Percentiles rank a stretch among this genome's conserved stretches.
These are phyloP conservation scores for Phlegmacium glaucopus DNA, from an alignment of 768 basidiomycete species.

Conservation along the genomic window DNA sequence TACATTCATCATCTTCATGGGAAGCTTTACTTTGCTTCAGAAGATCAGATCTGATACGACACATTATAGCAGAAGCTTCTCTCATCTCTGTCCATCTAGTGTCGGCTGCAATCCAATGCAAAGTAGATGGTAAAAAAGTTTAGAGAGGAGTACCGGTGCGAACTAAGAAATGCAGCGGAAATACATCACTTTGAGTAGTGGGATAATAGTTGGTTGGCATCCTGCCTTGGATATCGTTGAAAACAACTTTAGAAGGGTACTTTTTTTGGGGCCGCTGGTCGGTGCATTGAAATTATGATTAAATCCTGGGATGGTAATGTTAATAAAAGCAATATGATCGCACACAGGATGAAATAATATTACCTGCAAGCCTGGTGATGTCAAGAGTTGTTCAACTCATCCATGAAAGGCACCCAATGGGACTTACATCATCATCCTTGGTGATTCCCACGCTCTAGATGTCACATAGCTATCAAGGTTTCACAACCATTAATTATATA, in stretches of 20 bases:
- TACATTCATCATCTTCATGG: conserved; percentile 17
- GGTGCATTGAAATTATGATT: conserved; percentile 27
- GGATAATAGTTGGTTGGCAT: conserved; percentile 27
- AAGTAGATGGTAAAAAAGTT: not conserved
- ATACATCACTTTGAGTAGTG: conserved; percentile 27
- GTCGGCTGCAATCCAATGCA: conserved; percentile 19
- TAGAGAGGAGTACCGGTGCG: not conserved
- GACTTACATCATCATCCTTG: conserved; percentile 20
- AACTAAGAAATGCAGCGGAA: conserved; percentile 34
- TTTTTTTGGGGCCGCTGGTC: conserved; percentile 26
- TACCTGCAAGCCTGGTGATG: conserved; percentile 68
- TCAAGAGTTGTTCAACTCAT: conserved; percentile 68
- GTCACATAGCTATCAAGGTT: conserved; percentile 40
- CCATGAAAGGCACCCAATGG: conserved; percentile 61
- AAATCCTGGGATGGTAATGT: conserved; percentile 17
- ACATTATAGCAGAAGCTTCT: conserved; percentile 34
- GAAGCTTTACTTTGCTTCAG: conserved; percentile 42
- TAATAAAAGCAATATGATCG: not conserved
- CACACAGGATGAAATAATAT: conserved; percentile 20
- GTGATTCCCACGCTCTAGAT: conserved; percentile 36
- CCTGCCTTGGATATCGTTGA: conserved; percentile 40
- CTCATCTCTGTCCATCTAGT: conserved; percentile 18
- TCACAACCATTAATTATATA: not conserved
- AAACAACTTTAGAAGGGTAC: conserved; percentile 49
- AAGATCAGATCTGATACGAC: conserved; percentile 43